These are phyloP conservation scores for Phialophora expanda DNA, from an alignment of 2,329 filamentous ascomycete species.

Conservation along the genomic window DNA sequence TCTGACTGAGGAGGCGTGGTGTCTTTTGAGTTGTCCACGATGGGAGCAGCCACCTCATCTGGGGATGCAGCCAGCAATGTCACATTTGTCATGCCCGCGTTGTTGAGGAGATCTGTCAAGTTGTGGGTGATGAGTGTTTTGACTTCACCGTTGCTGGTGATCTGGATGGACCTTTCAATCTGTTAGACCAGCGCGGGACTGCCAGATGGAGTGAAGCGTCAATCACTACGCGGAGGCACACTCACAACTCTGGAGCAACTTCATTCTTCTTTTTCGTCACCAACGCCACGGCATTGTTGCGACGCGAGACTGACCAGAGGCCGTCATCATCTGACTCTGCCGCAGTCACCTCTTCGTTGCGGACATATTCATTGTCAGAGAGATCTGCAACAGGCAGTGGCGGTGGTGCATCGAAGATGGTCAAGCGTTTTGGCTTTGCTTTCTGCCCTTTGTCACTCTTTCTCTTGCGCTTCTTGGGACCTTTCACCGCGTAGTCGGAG, in stretches of 20 bases:
- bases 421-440: conserved; percentile 1
- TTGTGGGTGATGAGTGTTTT: background rate
- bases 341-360: background rate
- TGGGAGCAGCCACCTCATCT: background rate
- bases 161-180: background rate
- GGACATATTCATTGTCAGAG: conserved; percentile 24
- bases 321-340: conserved; percentile 14
- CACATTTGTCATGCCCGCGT: background rate
- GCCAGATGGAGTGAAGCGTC: background rate
- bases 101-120: background rate
- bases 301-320: conserved; percentile 10
- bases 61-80: background rate
- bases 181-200: background rate
- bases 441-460: conserved; percentile 11
- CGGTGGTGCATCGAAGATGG: background rate
- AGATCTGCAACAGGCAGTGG: conserved; percentile 23
- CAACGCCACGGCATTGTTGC: background rate
- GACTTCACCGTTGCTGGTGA: background rate
- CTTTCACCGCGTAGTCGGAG: conserved; percentile 19
- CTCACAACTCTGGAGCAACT: conserved; percentile 1
- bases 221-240: background rate
- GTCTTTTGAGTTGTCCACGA: background rate
- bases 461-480: conserved; percentile 17
- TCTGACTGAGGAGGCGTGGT: background rate
- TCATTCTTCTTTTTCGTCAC: background rate